Base-by-base conservation (phyloP, 2,329 filamentous ascomycete genomes). In the Pseudogymnoascus sp. region DNA sequence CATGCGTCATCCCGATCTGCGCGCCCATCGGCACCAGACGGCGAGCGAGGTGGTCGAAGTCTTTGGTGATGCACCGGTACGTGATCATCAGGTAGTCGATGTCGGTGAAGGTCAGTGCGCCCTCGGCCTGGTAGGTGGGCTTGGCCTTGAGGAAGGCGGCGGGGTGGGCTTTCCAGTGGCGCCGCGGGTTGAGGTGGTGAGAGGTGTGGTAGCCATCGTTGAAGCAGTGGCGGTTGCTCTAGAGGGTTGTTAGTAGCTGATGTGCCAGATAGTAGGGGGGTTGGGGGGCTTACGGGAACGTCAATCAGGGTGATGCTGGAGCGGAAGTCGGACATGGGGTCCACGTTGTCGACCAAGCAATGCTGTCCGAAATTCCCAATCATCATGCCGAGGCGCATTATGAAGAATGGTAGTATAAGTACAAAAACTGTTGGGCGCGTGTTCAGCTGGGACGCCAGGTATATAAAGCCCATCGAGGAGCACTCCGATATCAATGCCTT, bases 341-440 rank as follows among this genome's bases (percentile, higher is more conserved):
- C 86, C 11, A 84, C 78, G 18, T 87, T 83, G 69, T 93, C 89
- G 5, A 93, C 89, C 67, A 93, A 87, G 1, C 89, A 89, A 72
- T 93, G 90, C 72, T 93, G 90, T 3, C 89, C 90, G 89, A 89
- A 93, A 72, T 93, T 93, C 1, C 90, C 90, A 6, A 90, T 81
- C 90, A 93, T 93, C 66, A 93, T 74, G 0, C 86, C 89, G 16
- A 90, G 69, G 0, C 90, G 82, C 74, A 93, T 81, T 31, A 88
- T 73, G 2, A 83, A 67, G 18, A 93, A 79, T 0, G 90, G 90
- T 1, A 91, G 71, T 1, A 92, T 69, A 28, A 90, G 81, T 0
- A 85, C 85, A 69, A 88, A 90, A 4, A 84, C 70, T 0, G 88
- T 83, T 36, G 70, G 69, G 28, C 65, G 65, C 18, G 78, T 71